Evolutionary conservation across 2,329 filamentous ascomycete species (phyloP), one percentile per base, ranked within the genome.

Genomic region (Blastomyces emzantsi): DNA sequence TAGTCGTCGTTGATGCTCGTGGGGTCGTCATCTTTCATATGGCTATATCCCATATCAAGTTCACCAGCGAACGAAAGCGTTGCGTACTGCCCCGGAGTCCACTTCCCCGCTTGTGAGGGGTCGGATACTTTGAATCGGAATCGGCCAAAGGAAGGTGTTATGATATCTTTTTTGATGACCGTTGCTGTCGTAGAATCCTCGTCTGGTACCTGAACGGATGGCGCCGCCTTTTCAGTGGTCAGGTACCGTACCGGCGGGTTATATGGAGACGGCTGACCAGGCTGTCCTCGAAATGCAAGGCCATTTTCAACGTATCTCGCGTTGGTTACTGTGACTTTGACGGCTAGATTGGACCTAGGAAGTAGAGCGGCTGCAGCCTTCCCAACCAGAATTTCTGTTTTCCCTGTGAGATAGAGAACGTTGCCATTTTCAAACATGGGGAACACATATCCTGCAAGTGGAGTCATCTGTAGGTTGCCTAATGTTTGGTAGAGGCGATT

Each of bases 21-120:
- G 5, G 91, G 91, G 67, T 95, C 90, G 64, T 89, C 85, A 66
- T 95, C 87, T 2, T 86, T 81, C 91, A 96, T 96, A 72, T 96
- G 92, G 59, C 82, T 84, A 74, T 91, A 96, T 0, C 91, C 91
- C 13, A 80, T 74, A 66, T 89, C 85, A 1, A 96, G 77, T 69
- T 92, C 86, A 0, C 80, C 73, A 15, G 81, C 79, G 70, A 95
- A 92, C 65, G 89, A 86, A 2, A 96, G 75, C 0, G 89, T 91
- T 22, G 90, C 83, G 74, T 94, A 90, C 70, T 95, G 90, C 0
- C 90, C 91, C 0, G 90, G 79, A 30, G 74, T 79, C 83, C 90
- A 92, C 76, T 66, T 69, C 45, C 69, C 73, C n/a, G 68, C 57
- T 19, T 68, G 69, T 41, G 67, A 69, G 4, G 72, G 72, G 59